Conservation (phyloP, 768 basidiomycete species). For the Sistotremastrum suecicum region DNA sequence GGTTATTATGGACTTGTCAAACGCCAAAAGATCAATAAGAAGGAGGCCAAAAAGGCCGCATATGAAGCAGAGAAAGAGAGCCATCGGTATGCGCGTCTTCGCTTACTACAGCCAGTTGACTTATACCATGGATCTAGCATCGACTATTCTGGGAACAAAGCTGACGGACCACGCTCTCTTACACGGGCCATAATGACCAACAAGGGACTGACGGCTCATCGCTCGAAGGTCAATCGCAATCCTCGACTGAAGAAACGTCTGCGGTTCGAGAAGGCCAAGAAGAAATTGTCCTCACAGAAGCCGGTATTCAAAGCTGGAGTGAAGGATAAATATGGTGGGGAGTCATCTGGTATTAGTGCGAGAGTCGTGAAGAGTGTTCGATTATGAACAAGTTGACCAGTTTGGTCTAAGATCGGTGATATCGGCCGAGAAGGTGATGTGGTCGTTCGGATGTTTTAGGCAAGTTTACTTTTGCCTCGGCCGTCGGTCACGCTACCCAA, state of each 20-base stretch:
- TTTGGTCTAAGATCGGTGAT: background rate
- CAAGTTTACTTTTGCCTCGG: too few species aligned
- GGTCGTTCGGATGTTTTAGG: too few species aligned
- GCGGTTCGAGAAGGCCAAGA: constrained; percentile 90
- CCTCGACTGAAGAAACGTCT: constrained; percentile 95
- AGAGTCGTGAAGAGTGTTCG: constrained; percentile 80
- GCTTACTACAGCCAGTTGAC: background rate
- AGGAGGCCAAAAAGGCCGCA: constrained; percentile 65
- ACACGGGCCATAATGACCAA: constrained; percentile 89
- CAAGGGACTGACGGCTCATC: constrained; percentile 82
- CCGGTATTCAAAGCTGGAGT: constrained; percentile 87
- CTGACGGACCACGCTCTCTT: constrained; percentile 69
- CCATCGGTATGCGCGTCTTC: constrained; percentile 32
- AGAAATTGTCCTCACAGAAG: constrained; percentile 78
- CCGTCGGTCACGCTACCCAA: too few species aligned
- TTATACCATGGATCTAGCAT: constrained; percentile 13
- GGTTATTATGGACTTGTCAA: constrained; percentile 91
- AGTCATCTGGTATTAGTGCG: constrained; percentile 75
- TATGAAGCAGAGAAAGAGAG: constrained; percentile 55
- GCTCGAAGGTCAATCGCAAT: constrained; percentile 85
- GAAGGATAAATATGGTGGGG: constrained; percentile 70
- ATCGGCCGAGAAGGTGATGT: too few species aligned
- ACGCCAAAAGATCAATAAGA: constrained; percentile 52
- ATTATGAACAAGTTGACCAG: constrained; percentile 23
- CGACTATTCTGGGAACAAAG: constrained; percentile 23